Evolutionary conservation across 768 basidiomycete species (phyloP).

Genomic region (Xanthoconium stramineum): DNA sequence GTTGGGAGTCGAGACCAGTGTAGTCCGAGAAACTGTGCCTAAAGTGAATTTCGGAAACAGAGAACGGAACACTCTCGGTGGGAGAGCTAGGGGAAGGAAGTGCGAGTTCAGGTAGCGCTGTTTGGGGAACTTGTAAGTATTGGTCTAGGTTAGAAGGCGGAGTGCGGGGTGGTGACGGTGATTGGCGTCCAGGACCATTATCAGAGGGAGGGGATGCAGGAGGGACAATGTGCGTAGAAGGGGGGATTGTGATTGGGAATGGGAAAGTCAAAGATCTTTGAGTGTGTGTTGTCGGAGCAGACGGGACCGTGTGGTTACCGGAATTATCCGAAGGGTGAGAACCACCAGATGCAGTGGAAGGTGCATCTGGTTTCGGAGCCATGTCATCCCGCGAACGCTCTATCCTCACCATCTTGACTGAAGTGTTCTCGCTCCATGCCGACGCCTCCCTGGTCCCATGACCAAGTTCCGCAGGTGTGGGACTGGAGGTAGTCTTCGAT

Average conservation of each 20-base stretch:
- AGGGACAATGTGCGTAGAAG: conserved; percentile 35
- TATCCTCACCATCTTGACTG: conserved; percentile 13
- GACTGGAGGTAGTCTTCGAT: conserved; percentile 30
- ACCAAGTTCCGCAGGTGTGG: conserved; percentile 26
- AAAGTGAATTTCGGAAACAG: conserved; percentile 53
- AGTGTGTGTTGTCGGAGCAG: conserved; percentile 23
- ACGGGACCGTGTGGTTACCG: conserved; percentile 13
- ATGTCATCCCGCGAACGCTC: conserved; percentile 18
- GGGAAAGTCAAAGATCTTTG: conserved; percentile 36
- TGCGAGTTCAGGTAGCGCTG: conserved; percentile 24
- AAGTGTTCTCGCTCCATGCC: conserved; percentile 20
- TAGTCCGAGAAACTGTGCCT: conserved; percentile 38
- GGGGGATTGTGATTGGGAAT: conserved; percentile 44
- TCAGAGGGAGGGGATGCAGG: conserved; percentile 19
- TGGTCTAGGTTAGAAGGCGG: conserved; percentile 11
- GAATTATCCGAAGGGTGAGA: conserved; percentile 29
- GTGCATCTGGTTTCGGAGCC: conserved; percentile 29
- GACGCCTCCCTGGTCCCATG: conserved; percentile 13
- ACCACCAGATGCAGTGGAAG: conserved; percentile 30
- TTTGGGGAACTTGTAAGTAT: conserved; percentile 27
- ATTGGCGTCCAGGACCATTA: conserved; percentile 14
- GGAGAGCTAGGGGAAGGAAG: conserved; percentile 43
- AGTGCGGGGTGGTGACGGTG: conserved; percentile 18
- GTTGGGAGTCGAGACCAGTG: conserved; percentile 29
- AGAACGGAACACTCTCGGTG: conserved; percentile 54